Evolutionary conservation across 2,329 filamentous ascomycete genomes (phyloP).

Genomic region (Blastomyces emzantsi): DNA sequence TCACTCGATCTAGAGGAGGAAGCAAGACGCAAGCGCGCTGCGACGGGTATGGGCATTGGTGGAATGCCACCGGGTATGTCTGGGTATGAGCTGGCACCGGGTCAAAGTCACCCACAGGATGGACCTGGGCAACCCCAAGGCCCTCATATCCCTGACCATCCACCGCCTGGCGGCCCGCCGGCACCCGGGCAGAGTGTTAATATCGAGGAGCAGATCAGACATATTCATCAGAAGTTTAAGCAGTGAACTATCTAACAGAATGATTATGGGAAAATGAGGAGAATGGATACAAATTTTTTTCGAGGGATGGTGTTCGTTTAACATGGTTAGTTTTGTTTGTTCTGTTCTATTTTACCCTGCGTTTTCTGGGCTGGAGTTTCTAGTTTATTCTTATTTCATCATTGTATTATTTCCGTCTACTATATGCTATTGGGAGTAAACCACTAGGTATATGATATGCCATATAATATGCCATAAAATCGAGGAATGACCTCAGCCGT

Average conservation of each 20-base stretch:
- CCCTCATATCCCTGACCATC: constrained; percentile 16
- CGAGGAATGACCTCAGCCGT: neutral
- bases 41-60: constrained; percentile 39
- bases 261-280: neutral
- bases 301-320: neutral
- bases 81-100: constrained; percentile 5
- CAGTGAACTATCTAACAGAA: constrained; percentile 18
- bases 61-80: constrained; percentile 44
- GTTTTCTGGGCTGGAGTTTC: neutral
- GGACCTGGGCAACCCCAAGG: constrained; percentile 31
- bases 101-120: constrained; percentile 41
- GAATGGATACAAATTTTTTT: neutral
- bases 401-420: neutral
- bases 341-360: neutral
- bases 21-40: constrained; percentile 65
- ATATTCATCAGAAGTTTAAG: constrained; percentile 51
- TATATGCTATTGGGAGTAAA: neutral
- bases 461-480: neutral
- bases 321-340: neutral
- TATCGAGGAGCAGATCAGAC: constrained; percentile 75
- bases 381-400: neutral
- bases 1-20: constrained; percentile 61
- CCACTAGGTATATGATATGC: neutral
- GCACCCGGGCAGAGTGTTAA: constrained; percentile 47
- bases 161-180: constrained; percentile 14